These are phyloP conservation scores for Rosellinia necatrix DNA, from an alignment of 2,329 filamentous ascomycete genomes.

Conservation along the genomic window DNA sequence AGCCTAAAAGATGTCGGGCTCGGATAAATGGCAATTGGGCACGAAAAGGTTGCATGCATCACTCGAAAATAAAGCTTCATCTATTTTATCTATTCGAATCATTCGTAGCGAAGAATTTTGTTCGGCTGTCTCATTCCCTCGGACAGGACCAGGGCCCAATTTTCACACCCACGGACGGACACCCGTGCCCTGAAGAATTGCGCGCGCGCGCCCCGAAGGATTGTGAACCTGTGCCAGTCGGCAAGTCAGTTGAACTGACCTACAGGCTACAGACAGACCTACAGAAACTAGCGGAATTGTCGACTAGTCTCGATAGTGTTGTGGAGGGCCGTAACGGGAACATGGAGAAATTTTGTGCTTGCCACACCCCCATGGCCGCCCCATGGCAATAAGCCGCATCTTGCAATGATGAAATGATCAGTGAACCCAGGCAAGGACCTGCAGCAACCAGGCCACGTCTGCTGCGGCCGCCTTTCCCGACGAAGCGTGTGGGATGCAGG, in stretches of 20 bases:
- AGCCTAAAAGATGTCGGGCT: constrained; percentile 4
- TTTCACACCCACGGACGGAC: not conserved
- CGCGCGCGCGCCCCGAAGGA: too few species aligned
- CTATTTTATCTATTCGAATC: constrained; percentile 1
- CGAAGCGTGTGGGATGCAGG: constrained; percentile 39
- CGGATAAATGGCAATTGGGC: constrained; percentile 11
- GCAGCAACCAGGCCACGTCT: constrained; percentile 41
- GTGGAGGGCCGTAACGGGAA: not conserved
- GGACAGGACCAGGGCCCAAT: not conserved
- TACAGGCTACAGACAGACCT: too few species aligned
- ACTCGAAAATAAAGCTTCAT: constrained; percentile 2
- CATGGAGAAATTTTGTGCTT: constrained; percentile 12
- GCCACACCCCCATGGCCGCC: constrained; percentile 5
- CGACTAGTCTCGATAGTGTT: not conserved
- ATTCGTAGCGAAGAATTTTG: not conserved
- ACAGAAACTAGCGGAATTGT: not conserved
- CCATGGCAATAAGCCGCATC: constrained; percentile 29
- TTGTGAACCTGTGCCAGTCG: too few species aligned
- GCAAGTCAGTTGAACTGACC: too few species aligned
- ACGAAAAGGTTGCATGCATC: constrained; percentile 10
- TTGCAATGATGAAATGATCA: constrained; percentile 28
- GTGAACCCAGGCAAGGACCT: constrained; percentile 32
- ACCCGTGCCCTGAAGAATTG: not conserved
- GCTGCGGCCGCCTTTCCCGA: constrained; percentile 43
- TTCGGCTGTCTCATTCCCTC: not conserved